phyloP scores from a whole-genome alignment of 75 land plant genomes.

The Pinus tabuliformis region DNA sequence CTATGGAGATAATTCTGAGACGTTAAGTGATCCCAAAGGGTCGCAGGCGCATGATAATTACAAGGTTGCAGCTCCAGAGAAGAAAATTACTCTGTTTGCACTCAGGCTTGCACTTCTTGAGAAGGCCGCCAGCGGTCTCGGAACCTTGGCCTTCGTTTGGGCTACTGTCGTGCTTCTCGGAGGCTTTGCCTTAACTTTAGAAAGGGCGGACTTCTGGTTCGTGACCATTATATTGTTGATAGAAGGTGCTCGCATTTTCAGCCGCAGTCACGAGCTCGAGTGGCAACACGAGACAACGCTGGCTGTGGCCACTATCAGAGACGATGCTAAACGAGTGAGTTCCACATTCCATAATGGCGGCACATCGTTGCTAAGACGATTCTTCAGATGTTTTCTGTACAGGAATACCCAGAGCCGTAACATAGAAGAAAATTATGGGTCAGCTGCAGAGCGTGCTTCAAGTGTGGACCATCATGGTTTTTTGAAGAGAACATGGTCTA shows the following conservation, averaged over 20 bases:
- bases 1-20: constrained; percentile 1
- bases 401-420: neutral
- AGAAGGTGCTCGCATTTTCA: constrained; percentile 74
- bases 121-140: constrained; percentile 66
- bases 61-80: constrained; percentile 50
- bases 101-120: constrained; percentile 76
- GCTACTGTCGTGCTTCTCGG: constrained; percentile 93
- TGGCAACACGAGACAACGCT: constrained; percentile 83
- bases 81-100: constrained; percentile 77
- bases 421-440: neutral
- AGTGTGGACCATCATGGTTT: neutral
- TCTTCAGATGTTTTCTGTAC: neutral
- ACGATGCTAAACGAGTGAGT: neutral
- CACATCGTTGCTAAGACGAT: neutral
- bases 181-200: constrained; percentile 66
- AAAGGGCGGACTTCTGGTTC: constrained; percentile 70
- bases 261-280: constrained; percentile 81
- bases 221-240: constrained; percentile 66
- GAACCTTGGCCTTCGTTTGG: constrained; percentile 84
- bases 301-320: constrained; percentile 18
- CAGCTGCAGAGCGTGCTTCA: neutral
- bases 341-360: constrained; percentile 2
- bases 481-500: constrained; percentile 40
- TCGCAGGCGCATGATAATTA: no score
- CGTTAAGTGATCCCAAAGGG: constrained; percentile 1